These are phyloP conservation scores for Begonia peltatifolia DNA, from an alignment of 306 rosid species.

Conservation along the genomic window DNA sequence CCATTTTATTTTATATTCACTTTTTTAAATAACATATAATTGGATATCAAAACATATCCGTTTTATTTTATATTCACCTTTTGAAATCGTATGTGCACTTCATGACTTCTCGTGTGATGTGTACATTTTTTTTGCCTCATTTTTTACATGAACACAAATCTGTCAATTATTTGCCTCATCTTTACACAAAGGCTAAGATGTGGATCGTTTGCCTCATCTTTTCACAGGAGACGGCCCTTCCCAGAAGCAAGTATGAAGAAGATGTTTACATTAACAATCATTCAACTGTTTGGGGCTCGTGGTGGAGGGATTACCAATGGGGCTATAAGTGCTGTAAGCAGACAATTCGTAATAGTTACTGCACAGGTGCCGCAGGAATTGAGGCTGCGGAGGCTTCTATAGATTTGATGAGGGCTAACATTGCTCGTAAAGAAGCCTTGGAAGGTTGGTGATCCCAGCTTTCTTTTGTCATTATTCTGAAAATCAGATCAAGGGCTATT, in stretches of 20 bases:
- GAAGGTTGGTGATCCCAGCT: constrained; percentile 26
- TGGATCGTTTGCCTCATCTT: background rate
- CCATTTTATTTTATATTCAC: too few relatives aligned
- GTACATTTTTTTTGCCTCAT: background rate
- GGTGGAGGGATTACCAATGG: constrained; percentile 82
- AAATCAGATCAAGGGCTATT: background rate
- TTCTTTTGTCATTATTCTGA: background rate
- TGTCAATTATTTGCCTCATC: too few relatives aligned
- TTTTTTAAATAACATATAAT: too few relatives aligned
- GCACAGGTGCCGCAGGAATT: constrained; percentile 51
- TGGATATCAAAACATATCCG: too few relatives aligned
- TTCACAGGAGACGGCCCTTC: constrained; percentile 34
- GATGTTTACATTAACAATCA: constrained; percentile 42
- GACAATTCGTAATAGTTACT: constrained; percentile 35
- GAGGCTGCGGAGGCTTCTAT: constrained; percentile 36
- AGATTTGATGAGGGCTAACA: constrained; percentile 49
- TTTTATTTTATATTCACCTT: too few relatives aligned
- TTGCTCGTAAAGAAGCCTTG: constrained; percentile 39
- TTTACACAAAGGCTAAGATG: too few relatives aligned
- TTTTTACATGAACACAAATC: too few relatives aligned
- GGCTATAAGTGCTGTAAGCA: constrained; percentile 55
- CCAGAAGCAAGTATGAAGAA: constrained; percentile 41
- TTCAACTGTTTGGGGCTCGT: constrained; percentile 47
- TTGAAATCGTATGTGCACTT: too few relatives aligned
- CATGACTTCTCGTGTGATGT: too few relatives aligned